Base-by-base conservation (phyloP, 768 basidiomycete species). In the Hypholoma fasciculare region DNA sequence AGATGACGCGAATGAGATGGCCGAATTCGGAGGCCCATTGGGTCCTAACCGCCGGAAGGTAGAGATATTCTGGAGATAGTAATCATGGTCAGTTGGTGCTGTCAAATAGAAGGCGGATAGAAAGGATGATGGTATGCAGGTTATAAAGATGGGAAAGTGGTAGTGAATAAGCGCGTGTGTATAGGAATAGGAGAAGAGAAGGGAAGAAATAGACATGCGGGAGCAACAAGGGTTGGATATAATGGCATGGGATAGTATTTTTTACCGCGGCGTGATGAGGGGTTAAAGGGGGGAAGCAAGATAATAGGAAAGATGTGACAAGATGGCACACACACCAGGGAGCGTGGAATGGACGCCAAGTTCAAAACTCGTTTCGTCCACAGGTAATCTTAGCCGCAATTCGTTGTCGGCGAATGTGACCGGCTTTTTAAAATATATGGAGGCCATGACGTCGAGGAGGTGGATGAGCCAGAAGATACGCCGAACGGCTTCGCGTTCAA, bases 401-500 rank as follows among this genome's bases (percentile, higher is more conserved):
- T 88, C 82, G 42, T 74, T 70, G 36, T 78, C 76, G 39, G 73
- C 71, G 57, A 74, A 72, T 34, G 74, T 72, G 38, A 74, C 72
- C 17, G 78, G 75, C 56, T 75, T 76, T 68, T 78, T 80, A 68
- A 77, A 78, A 67, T 76, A 80, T 42, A 79, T 74, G 42, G 73
- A 72, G 26, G 75, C 72, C 67, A 78, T 71, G 61, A 81, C 72
- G 65, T 88, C 84, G 66, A 88, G 77, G 59, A 85, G 73, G 66
- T 86, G 83, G 57, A 90, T 83, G 54, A 90, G 76, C 90, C 91
- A 93, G 71, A 92, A 92, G 57, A 89, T 84, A 56, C 91, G 84
- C 47, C 91, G 86, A n/a, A 86, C 77, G 60, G 88, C 88, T 74
- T 94, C 90, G 59, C 85, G 87, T 65, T 90, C 86, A 62, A 89